Evolutionary conservation across 2,329 filamentous ascomycete species (phyloP).

Genomic region (Chaetomiaceae sp.): DNA sequence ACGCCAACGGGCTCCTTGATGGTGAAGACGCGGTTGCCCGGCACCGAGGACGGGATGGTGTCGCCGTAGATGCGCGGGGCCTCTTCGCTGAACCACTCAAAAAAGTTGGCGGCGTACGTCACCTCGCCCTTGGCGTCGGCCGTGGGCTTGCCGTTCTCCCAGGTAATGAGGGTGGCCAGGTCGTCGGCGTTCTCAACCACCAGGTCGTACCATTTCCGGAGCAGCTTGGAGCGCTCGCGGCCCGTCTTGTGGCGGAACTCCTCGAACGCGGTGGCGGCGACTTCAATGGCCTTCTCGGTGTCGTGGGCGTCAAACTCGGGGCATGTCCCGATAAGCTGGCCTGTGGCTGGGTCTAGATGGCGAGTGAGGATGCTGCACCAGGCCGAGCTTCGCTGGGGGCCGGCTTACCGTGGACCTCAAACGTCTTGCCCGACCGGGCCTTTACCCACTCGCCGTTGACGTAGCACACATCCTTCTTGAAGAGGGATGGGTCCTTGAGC

Average conservation of each 20-base stretch:
- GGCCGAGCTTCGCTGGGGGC: not conserved
- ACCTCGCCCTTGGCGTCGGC: slow-evolving; percentile 71
- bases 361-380: slow-evolving; percentile 1
- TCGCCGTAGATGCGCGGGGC: slow-evolving; percentile 70
- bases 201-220: slow-evolving; percentile 78
- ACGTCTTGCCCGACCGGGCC: slow-evolving; percentile 84
- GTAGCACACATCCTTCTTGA: slow-evolving; percentile 78
- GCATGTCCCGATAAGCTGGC: slow-evolving; percentile 72
- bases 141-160: slow-evolving; percentile 84
- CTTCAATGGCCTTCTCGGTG: slow-evolving; percentile 73
- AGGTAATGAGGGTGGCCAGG: slow-evolving; percentile 76
- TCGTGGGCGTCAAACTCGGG: slow-evolving; percentile 81
- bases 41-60: slow-evolving; percentile 64
- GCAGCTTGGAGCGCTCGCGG: slow-evolving; percentile 67
- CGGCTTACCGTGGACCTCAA: slow-evolving; percentile 67
- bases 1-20: slow-evolving; percentile 82
- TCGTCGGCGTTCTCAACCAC: slow-evolving; percentile 76
- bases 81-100: slow-evolving; percentile 80
- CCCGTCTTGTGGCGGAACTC: slow-evolving; percentile 67
- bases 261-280: slow-evolving; percentile 72
- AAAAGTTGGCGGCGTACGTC: slow-evolving; percentile 68
- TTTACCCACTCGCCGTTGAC: slow-evolving; percentile 91
- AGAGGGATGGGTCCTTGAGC: slow-evolving; percentile 74
- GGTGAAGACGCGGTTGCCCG: slow-evolving; percentile 71
- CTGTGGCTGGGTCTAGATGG: slow-evolving; percentile 70